These are phyloP conservation scores for Candida fluviatilis DNA, from an alignment of 805 yeast species.

Conservation along the genomic window DNA sequence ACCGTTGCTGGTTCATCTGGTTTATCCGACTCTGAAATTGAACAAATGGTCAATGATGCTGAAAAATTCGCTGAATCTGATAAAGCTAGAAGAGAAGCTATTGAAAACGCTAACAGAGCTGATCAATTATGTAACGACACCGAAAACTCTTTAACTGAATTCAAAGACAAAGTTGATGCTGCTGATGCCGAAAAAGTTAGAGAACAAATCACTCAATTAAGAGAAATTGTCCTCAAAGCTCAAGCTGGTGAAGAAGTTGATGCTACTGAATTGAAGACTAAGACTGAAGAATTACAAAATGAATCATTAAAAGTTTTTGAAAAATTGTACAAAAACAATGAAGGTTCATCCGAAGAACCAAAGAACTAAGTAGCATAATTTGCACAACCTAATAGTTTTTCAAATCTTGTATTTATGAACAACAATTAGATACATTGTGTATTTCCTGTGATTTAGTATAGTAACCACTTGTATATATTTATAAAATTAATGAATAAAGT, in stretches of 20 bases:
- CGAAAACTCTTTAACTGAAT: slow-evolving; percentile 45
- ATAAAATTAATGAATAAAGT: slow-evolving; percentile 3
- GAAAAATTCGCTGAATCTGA: slow-evolving; percentile 86
- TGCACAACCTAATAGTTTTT: neutral
- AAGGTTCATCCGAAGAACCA: slow-evolving; percentile 21
- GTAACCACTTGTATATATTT: slow-evolving; percentile 4
- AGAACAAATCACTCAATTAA: slow-evolving; percentile 53
- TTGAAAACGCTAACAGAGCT: slow-evolving; percentile 82
- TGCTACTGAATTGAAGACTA: slow-evolving; percentile 59
- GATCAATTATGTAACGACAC: slow-evolving; percentile 64
- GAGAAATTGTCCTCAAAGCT: slow-evolving; percentile 64
- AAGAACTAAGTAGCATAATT: slow-evolving; percentile 18
- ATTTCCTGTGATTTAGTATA: neutral
- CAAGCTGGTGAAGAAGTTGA: slow-evolving; percentile 61
- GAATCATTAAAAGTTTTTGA: slow-evolving; percentile 74
- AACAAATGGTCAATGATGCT: slow-evolving; percentile 86
- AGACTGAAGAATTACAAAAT: slow-evolving; percentile 72
- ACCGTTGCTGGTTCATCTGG: slow-evolving; percentile 97
- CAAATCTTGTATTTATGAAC: slow-evolving; percentile 2
- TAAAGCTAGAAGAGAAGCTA: slow-evolving; percentile 77
- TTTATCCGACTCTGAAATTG: slow-evolving; percentile 83
- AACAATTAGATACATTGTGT: neutral
- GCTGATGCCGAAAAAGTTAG: slow-evolving; percentile 44
- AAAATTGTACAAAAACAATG: slow-evolving; percentile 45
- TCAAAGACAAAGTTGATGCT: slow-evolving; percentile 43